Evolutionary conservation across 2,329 filamentous ascomycete genomes (phyloP).

Genomic region (Fonsecaea multimorphosa): DNA sequence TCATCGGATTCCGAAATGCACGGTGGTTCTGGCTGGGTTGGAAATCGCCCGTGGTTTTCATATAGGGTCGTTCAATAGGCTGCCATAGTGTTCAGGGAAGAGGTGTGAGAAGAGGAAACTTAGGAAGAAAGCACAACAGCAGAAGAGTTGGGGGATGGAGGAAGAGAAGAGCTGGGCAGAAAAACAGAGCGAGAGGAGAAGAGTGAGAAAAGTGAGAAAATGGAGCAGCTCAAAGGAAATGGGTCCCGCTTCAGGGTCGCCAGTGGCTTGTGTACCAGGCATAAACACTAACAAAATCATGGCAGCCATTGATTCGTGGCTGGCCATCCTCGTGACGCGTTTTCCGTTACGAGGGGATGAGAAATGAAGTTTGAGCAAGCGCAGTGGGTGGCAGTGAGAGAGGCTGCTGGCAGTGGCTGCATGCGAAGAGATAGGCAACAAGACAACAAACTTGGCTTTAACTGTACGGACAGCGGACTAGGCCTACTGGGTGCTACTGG

Average conservation of each 20-base stretch:
- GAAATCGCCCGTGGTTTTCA: background rate
- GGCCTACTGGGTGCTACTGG: background rate
- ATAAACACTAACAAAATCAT: slow-evolving; percentile 6
- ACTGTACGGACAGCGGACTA: background rate
- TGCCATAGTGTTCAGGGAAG: background rate
- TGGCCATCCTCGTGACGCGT: slow-evolving; percentile 20
- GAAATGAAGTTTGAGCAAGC: slow-evolving; percentile 17
- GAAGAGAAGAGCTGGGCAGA: background rate
- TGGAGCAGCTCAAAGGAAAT: slow-evolving; percentile 6
- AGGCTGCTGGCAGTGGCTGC: no score
- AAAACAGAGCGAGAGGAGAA: background rate
- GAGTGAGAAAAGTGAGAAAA: slow-evolving; percentile 14
- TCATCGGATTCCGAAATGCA: background rate
- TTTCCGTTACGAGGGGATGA: slow-evolving; percentile 16
- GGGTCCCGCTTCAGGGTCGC: background rate
- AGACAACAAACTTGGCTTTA: slow-evolving; percentile 2
- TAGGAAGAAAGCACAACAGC: background rate
- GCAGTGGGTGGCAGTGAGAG: slow-evolving; percentile 5
- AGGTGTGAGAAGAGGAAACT: background rate
- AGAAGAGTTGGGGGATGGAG: background rate
- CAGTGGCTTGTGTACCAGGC: slow-evolving; percentile 21
- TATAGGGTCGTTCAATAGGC: background rate
- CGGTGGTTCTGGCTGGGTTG: background rate
- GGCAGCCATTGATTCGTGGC: slow-evolving; percentile 18
- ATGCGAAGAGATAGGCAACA: slow-evolving; percentile 6